A percentile compares a stretch with the other conserved stretches of the same genome.
phyloP scores from a whole-genome alignment of 2,329 filamentous ascomycete species.

The Talaromyces pinophilus region DNA sequence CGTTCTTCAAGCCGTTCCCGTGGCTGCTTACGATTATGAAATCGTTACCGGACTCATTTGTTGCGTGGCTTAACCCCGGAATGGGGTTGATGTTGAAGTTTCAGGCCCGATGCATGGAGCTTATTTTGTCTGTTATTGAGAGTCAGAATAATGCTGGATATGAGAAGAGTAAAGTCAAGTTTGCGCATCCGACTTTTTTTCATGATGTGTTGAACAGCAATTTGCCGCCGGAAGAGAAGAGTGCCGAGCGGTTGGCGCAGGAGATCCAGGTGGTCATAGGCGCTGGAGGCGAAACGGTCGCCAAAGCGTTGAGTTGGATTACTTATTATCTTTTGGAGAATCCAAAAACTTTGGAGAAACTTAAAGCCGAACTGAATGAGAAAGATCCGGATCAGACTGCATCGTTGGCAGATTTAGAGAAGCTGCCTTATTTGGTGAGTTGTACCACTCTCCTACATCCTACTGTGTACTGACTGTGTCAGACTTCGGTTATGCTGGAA shows the following conservation, averaged over 20 bases:
- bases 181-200: slow-evolving; percentile 31
- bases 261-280: slow-evolving; percentile 35
- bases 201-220: slow-evolving; percentile 33
- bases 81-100: slow-evolving; percentile 30
- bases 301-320: slow-evolving; percentile 29
- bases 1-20: slow-evolving; percentile 33
- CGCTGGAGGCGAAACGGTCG: slow-evolving; percentile 39
- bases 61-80: slow-evolving; percentile 27
- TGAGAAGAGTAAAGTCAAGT: slow-evolving; percentile 7
- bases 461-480: neutral
- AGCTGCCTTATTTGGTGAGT: slow-evolving; percentile 34
- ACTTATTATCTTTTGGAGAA: slow-evolving; percentile 29
- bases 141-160: slow-evolving; percentile 16
- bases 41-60: slow-evolving; percentile 35
- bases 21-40: slow-evolving; percentile 32
- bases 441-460: neutral
- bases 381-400: slow-evolving; percentile 25
- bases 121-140: slow-evolving; percentile 24
- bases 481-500: slow-evolving; percentile 34
- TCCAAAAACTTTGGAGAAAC: slow-evolving; percentile 24
- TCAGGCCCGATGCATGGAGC: slow-evolving; percentile 25
- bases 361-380: slow-evolving; percentile 27
- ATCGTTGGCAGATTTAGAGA: slow-evolving; percentile 30
- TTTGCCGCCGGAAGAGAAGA: slow-evolving; percentile 39
- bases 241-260: slow-evolving; percentile 33